Percentiles rank a stretch among this genome's conserved stretches.
Conservation (phyloP, 1,139 yeast species). For the Candida neerlandica region DNA sequence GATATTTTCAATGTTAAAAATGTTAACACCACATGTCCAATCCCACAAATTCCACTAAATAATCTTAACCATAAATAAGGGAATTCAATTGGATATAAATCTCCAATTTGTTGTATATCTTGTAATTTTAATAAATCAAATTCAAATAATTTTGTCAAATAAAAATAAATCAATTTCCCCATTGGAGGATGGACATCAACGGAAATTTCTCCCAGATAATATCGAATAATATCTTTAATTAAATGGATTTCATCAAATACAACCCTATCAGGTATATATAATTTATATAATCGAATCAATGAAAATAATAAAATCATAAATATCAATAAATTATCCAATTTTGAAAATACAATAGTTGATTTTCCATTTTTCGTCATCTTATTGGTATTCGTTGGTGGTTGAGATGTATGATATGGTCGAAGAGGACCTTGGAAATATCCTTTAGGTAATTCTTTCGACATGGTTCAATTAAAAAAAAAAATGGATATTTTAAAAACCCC, state of each 20-base stretch:
- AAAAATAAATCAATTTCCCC: slow-evolving; percentile 49
- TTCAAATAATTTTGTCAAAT: slow-evolving; percentile 39
- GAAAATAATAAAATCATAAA: slow-evolving; percentile 18
- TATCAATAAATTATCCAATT: slow-evolving; percentile 22
- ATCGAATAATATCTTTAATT: slow-evolving; percentile 43
- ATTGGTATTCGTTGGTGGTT: slow-evolving; percentile 5
- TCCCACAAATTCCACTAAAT: slow-evolving; percentile 43
- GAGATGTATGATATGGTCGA: slow-evolving; percentile 15
- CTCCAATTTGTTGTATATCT: slow-evolving; percentile 36
- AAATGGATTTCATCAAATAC: slow-evolving; percentile 91
- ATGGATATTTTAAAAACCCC: background rate
- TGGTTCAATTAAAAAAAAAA: background rate
- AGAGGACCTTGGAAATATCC: slow-evolving; percentile 24
- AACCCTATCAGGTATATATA: slow-evolving; percentile 73
- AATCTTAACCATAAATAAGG: slow-evolving; percentile 41
- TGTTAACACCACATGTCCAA: slow-evolving; percentile 44
- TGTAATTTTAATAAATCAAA: slow-evolving; percentile 40
- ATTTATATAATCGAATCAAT: slow-evolving; percentile 51
- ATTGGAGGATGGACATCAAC: slow-evolving; percentile 68
- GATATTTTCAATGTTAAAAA: slow-evolving; percentile 52
- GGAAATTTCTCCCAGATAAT: slow-evolving; percentile 62
- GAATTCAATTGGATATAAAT: slow-evolving; percentile 29
- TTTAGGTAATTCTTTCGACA: slow-evolving; percentile 18
- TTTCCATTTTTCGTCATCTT: slow-evolving; percentile 8
- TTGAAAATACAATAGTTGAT: background rate